Base-by-base conservation (phyloP, 352 stramenopile genomes). In the Phytophthora pinifolia region DNA sequence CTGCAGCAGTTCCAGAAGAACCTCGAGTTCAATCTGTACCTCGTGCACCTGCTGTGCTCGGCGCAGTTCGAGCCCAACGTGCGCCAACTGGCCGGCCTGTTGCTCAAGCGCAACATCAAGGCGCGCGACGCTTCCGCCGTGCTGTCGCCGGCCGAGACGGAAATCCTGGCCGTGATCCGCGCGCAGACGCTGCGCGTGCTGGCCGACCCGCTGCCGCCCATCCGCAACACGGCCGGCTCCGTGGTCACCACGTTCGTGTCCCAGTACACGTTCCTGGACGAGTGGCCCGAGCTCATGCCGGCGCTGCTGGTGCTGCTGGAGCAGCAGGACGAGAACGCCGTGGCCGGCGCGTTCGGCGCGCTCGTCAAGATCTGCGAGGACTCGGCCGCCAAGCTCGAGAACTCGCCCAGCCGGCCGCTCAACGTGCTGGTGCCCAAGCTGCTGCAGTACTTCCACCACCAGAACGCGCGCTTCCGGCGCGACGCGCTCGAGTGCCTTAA, bases 321-420 rank as follows among this genome's bases (percentile, higher is more conserved):
- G 12, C 69, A 86, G 27, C 62, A 75, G 38, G 58, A 77, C 39
- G 83, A 96, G 33, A 74, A 69, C 41, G 83, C 84, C 12, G 72
- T 94, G 22, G 83, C 91, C 18, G 88, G 88, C 6, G 87, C 87
- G 8, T 95, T 97, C 54, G 73, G 79, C 52, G 84, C 85, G 30
- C 76, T 97, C 14, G 68, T 79, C 61, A 97, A 97, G 74, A 88
- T 97, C 60, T 94, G 81, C 50, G 88, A 97, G 50, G 88, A 97
- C 70, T 95, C 86, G 53, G 88, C 86, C 8, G 67, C 81, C 27
- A 94, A 96, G 67, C 79, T 97, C 30, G 83, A 95, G 63, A 88
- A 94, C 65, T 93, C 85, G 53, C 82, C 87, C 20, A 90, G 79
- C 29, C 86, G 87, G 0, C 86, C 87, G 35, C 79, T 97, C 30